phyloP scores from a whole-genome alignment of 2,329 filamentous ascomycete genomes.

The Aspergillus sp. region DNA sequence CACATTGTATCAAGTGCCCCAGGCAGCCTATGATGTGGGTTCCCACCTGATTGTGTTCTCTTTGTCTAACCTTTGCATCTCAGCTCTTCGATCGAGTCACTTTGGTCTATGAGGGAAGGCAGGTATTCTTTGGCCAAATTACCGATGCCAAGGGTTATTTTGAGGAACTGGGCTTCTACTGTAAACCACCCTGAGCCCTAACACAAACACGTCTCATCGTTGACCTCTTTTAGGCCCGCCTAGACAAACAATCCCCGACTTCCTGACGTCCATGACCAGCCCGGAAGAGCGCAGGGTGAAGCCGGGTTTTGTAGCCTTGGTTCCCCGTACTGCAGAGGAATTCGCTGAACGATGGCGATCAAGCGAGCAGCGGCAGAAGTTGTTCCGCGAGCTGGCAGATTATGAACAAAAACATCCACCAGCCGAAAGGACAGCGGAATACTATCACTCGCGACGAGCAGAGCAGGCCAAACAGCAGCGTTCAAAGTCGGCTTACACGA shows the following conservation, averaged over 20 bases:
- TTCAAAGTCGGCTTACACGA: constrained; percentile 65
- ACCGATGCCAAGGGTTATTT: constrained; percentile 53
- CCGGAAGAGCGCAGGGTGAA: constrained; percentile 47
- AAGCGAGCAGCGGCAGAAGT: constrained; percentile 34
- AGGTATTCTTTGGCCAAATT: constrained; percentile 63
- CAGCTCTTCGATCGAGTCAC: constrained; percentile 56
- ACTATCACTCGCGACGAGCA: constrained; percentile 26
- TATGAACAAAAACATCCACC: constrained; percentile 29
- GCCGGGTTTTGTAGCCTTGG: constrained; percentile 49
- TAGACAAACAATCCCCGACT: constrained; percentile 61
- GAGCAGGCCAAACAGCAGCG: constrained; percentile 39
- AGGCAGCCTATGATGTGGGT: constrained; percentile 24
- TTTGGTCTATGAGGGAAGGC: constrained; percentile 60
- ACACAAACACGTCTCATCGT: no score
- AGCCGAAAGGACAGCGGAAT: constrained; percentile 20
- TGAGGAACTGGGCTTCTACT: constrained; percentile 55
- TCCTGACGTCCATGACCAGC: constrained; percentile 58
- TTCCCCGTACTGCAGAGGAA: constrained; percentile 59
- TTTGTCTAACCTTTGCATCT: not conserved
- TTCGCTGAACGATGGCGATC: constrained; percentile 49
- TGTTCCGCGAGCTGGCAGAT: constrained; percentile 30
- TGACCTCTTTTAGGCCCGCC: no score
- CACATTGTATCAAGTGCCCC: constrained; percentile 41
- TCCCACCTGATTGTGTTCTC: not conserved
- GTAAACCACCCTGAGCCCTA: constrained; percentile 51